A percentile compares a stretch with the other conserved stretches of the same genome.
Conservation (phyloP, 805 yeast species). For the Debaryomyces prosopidis region DNA sequence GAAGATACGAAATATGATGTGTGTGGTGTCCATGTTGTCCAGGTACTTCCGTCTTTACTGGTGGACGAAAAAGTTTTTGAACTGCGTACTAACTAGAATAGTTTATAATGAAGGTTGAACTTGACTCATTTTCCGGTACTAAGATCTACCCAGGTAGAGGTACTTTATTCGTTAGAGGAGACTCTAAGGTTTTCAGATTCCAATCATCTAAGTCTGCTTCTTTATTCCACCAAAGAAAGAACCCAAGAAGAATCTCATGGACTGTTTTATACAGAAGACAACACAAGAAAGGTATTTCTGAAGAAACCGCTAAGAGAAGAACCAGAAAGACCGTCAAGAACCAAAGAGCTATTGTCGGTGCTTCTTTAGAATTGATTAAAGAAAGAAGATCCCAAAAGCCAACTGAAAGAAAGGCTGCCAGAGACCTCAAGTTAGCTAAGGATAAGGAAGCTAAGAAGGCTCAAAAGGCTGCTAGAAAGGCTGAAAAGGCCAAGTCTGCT, state of each 20-base stretch:
- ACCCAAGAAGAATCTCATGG: slow-evolving; percentile 99
- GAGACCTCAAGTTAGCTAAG: slow-evolving; percentile 83
- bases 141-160: slow-evolving; percentile 99
- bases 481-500: slow-evolving; percentile 81
- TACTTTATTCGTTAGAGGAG: slow-evolving; percentile 98
- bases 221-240: slow-evolving; percentile 99
- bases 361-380: slow-evolving; percentile 96
- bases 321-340: slow-evolving; percentile 95
- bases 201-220: slow-evolving; percentile 96
- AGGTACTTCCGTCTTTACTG: too few species aligned
- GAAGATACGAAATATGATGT: too few species aligned
- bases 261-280: slow-evolving; percentile 99
- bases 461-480: slow-evolving; percentile 92
- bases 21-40: too few species aligned
- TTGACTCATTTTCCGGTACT: slow-evolving; percentile 98
- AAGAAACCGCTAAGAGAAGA: slow-evolving; percentile 97
- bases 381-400: slow-evolving; percentile 96
- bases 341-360: slow-evolving; percentile 99
- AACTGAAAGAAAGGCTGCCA: slow-evolving; percentile 96
- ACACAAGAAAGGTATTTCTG: slow-evolving; percentile 99
- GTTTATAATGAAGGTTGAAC: slow-evolving; percentile 91
- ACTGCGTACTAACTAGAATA: not conserved
- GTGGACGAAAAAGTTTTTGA: too few species aligned
- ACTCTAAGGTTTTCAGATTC: slow-evolving; percentile 99
- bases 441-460: slow-evolving; percentile 89